Conservation (phyloP, 1,139 yeast species). For the Yamadazyma sp. region DNA sequence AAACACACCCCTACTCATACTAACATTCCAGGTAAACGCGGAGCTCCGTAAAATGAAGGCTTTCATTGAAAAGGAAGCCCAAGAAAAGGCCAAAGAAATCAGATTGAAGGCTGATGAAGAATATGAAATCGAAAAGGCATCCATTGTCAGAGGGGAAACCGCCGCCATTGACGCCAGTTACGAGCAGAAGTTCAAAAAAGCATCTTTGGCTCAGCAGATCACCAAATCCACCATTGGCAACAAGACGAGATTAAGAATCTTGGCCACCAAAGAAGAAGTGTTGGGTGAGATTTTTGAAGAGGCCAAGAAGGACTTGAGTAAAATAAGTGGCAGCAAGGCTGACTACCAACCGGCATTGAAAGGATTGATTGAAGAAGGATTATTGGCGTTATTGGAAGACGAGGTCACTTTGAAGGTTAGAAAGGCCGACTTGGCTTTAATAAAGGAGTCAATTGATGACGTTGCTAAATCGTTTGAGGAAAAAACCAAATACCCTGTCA, state of each 20-base stretch:
- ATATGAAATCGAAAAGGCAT: conserved; percentile 95
- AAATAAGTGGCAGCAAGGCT: conserved; percentile 44
- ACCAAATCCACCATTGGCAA: conserved; percentile 93
- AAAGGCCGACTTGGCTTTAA: conserved; percentile 64
- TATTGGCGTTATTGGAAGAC: conserved; percentile 72
- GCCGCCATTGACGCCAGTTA: conserved; percentile 81
- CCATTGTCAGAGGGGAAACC: conserved; percentile 88
- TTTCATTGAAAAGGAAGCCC: conserved; percentile 98
- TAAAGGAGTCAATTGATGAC: conserved; percentile 59
- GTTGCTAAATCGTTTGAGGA: conserved; percentile 66
- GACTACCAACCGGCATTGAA: conserved; percentile 69
- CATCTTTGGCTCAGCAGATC: conserved; percentile 90
- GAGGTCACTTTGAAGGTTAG: conserved; percentile 65
- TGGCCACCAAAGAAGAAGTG: conserved; percentile 82
- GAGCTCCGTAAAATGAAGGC: conserved; percentile 98
- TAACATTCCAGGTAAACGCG: conserved; percentile 66
- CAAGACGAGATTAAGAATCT: conserved; percentile 88
- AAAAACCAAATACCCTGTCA: conserved; percentile 52
- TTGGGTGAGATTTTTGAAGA: conserved; percentile 71
- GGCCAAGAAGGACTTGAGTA: conserved; percentile 63
- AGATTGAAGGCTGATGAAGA: conserved; percentile 96
- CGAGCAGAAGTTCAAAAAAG: conserved; percentile 85
- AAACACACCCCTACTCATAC: background rate
- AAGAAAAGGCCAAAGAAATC: conserved; percentile 97
- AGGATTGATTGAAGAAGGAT: conserved; percentile 82